phyloP scores from a whole-genome alignment of 345 rosid species.

The Hibiscus trionum region DNA sequence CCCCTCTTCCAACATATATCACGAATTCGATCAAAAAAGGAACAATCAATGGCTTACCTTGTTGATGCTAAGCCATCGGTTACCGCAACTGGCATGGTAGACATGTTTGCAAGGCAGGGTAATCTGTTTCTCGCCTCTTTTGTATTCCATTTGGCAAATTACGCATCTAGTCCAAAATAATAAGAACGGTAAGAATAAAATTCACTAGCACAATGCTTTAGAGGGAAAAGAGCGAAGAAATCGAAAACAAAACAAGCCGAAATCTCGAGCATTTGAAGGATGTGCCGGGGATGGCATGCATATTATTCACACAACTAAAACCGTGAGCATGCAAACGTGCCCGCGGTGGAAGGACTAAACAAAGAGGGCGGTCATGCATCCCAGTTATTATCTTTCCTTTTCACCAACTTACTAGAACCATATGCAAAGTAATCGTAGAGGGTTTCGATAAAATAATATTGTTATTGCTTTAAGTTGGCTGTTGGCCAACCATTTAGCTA shows the following conservation, averaged over 20 bases:
- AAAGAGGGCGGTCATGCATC: neutral
- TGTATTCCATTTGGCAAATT: slow-evolving; percentile 96
- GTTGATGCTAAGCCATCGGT: slow-evolving; percentile 92
- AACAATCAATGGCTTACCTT: slow-evolving; percentile 41
- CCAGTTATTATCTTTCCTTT: neutral
- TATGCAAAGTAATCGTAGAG: neutral
- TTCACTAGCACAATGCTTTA: neutral
- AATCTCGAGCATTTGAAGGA: neutral
- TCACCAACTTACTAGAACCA: neutral
- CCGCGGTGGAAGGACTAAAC: neutral
- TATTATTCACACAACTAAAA: neutral
- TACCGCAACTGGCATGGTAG: slow-evolving; percentile 73
- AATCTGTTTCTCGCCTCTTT: slow-evolving; percentile 71
- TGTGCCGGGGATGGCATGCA: neutral
- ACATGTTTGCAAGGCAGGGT: slow-evolving; percentile 83
- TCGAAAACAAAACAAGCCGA: neutral
- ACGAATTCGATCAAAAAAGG: neutral
- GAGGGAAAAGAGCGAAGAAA: neutral
- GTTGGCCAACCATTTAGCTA: no score
- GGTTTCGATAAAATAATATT: neutral
- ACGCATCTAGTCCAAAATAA: slow-evolving; percentile 58
- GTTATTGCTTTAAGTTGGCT: neutral
- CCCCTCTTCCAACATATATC: neutral
- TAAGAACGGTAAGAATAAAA: neutral
- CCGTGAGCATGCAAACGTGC: neutral